Evolutionary conservation across 208 protist species (phyloP), one percentile per base, ranked within the genome.

Genomic region (Leishmania gerbilli): DNA sequence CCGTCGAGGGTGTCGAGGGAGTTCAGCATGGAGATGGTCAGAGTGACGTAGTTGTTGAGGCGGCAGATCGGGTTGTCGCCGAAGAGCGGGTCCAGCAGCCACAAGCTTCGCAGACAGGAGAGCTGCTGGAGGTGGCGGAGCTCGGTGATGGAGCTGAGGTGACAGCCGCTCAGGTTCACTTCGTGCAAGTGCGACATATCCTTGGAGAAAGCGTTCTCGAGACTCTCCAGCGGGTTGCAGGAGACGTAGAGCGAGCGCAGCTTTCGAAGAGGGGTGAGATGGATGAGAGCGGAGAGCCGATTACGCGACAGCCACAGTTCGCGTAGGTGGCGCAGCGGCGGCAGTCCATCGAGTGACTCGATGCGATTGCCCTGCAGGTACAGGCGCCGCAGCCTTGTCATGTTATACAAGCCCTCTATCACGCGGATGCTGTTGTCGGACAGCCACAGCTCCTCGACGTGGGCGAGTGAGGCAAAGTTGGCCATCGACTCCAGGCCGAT

Each of bases 41-140:
- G 98, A 4, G 96, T 99, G 51, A 89, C 90, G 89, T 99, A 99
- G 88, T 99, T 99, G 87, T 90, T 98, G 24, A 99, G 90, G 24
- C 84, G 88, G 85, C 95, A 98, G 58, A 99, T 87, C 1, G 97
- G 95, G 72, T 96, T 98, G 37, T 94, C 88, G 68, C 98, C 97
- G 53, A 96, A 99, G 84, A 99, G 91, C 7, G 97, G 91, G 79
- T 99, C 97, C 21, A 75, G 76, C 62, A 99, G 88, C 86, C 90
- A 94, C 47, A 99, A 74, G 53, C 77, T 85, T 53, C 87, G 85
- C 53, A 99, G 80, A 37, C 86, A 86, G 34, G 87, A 87, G 21
- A 98, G 93, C 47, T 83, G 79, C 6, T 75, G 77, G 2, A 99
- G 87, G 65, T 93, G 86, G n/a, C 83, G 89, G 15, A 99, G 78